Base-by-base conservation (phyloP, 306 rosid genomes). In the Aeschynomene evenia region DNA sequence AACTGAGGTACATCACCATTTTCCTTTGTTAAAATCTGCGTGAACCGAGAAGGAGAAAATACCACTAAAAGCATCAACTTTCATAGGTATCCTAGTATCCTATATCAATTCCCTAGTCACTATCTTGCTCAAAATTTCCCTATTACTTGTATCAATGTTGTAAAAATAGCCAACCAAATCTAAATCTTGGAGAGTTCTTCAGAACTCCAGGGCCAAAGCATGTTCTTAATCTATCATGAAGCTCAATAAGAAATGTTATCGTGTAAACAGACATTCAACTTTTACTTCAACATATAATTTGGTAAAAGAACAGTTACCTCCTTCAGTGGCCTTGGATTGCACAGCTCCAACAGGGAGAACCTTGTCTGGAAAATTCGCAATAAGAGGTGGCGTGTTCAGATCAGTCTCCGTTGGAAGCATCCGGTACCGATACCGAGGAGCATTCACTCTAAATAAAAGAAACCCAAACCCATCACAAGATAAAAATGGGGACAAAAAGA, bases 371-470 rank as follows among this genome's bases (percentile, higher is more conserved):
- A 83, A 84, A 76, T 64, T 77, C 3, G 90, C 57, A 53, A 81
- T 81, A 50, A 85, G 81, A 6, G 98, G 98, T 11, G 96, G 98
- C 53, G 72, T 71, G 70, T 93, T 90, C 4, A 93, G 89, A 74
- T 93, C 98, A 6, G 97, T 93, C 82, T 90, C 88, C 14, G 87
- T 90, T 4, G 98, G 98, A 46, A 93, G 84, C 91, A 93, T 91
- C 76, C 97, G 88, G 69, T 93, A 93, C 28, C 97, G 91, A 70
- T 93, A 93, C 29, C 96, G 87, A 9, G 98, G 98, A 65, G 90
- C 92, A 73, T 84, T 81, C 40, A 88, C 96, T 51, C 98, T 91
- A 69, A 12, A 49, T 37, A 57, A 29, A 57, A 37, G 54, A 50
- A 33, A 36, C 3, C 34, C 59, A 49, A 33, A 36, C 3, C 34